Conservation (phyloP, 2,329 filamentous ascomycete genomes). For the Neofusicoccum laricinum region DNA sequence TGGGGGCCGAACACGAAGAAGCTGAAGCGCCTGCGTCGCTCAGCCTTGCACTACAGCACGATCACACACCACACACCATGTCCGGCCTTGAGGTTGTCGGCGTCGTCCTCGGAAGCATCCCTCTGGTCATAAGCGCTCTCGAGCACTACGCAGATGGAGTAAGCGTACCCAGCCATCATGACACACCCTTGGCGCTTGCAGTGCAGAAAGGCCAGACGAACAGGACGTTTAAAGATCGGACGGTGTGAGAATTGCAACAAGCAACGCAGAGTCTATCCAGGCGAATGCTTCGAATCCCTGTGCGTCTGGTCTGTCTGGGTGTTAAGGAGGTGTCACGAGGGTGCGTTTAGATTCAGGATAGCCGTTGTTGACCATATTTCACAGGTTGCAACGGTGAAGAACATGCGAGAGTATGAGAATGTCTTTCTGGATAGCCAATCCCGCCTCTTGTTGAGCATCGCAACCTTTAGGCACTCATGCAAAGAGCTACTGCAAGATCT, state of each 20-base stretch:
- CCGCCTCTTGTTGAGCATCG: conserved; percentile 10
- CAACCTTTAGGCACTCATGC: conserved; percentile 18
- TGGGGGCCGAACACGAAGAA: not conserved
- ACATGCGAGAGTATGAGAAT: conserved; percentile 17
- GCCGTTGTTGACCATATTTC: not conserved
- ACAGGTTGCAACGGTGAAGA: conserved; percentile 17
- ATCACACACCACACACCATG: conserved; percentile 4
- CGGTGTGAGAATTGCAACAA: too few species aligned
- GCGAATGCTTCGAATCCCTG: too few species aligned
- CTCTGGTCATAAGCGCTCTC: conserved; percentile 18
- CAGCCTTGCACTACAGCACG: not conserved
- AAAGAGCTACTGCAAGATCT: conserved; percentile 16
- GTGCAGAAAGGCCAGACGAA: too few species aligned
- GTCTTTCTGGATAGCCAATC: conserved; percentile 16
- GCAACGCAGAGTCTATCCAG: too few species aligned
- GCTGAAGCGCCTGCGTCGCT: not conserved
- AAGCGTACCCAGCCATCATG: not conserved
- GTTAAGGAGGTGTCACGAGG: too few species aligned
- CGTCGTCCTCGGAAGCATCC: conserved; percentile 21
- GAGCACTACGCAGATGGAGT: conserved; percentile 19
- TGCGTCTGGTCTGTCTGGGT: too few species aligned
- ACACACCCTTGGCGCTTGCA: too few species aligned
- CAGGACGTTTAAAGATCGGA: too few species aligned
- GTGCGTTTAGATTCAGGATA: too few species aligned
- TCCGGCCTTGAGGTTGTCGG: conserved; percentile 21